These are phyloP conservation scores for Colletotrichum navitas DNA, from an alignment of 2,329 filamentous ascomycete genomes.

Conservation along the genomic window DNA sequence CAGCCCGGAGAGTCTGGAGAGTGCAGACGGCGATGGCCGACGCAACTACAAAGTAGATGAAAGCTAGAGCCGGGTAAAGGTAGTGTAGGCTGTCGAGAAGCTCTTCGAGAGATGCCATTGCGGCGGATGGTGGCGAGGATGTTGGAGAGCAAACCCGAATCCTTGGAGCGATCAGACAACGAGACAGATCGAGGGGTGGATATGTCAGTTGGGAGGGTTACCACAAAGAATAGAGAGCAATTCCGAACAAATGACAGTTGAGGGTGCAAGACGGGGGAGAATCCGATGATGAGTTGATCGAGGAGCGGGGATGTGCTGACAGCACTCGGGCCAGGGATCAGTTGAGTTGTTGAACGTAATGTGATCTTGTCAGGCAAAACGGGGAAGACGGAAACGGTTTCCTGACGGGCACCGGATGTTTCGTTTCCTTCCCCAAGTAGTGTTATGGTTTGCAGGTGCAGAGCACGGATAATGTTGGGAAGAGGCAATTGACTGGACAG, in stretches of 20 bases:
- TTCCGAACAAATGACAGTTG: conserved; percentile 3
- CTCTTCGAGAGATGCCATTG: conserved; percentile 45
- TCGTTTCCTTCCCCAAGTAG: conserved; percentile 30
- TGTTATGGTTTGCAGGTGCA: conserved; percentile 2
- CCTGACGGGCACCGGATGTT: conserved; percentile 14
- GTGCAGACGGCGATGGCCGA: conserved; percentile 65
- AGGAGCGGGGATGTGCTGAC: not conserved
- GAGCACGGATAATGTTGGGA: conserved; percentile 8
- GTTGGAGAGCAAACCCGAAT: not conserved
- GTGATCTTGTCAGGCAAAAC: conserved; percentile 27
- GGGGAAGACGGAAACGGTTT: conserved; percentile 27
- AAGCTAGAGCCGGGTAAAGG: conserved; percentile 67
- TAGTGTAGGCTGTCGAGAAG: conserved; percentile 66
- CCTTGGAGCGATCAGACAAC: conserved; percentile 1
- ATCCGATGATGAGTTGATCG: conserved; percentile 4
- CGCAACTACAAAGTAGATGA: conserved; percentile 68
- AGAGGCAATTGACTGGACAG: conserved; percentile 16
- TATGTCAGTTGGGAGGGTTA: not conserved
- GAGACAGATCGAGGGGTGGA: not conserved
- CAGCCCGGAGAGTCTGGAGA: conserved; percentile 60
- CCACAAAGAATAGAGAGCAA: conserved; percentile 2
- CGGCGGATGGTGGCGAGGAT: conserved; percentile 16
- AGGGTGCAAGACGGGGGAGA: conserved; percentile 8
- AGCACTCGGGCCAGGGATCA: conserved; percentile 8
- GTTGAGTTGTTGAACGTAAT: not conserved